These are phyloP conservation scores for Umbelopsis isabellina DNA, from an alignment of 192 early-diverging fungal species.

Conservation along the genomic window DNA sequence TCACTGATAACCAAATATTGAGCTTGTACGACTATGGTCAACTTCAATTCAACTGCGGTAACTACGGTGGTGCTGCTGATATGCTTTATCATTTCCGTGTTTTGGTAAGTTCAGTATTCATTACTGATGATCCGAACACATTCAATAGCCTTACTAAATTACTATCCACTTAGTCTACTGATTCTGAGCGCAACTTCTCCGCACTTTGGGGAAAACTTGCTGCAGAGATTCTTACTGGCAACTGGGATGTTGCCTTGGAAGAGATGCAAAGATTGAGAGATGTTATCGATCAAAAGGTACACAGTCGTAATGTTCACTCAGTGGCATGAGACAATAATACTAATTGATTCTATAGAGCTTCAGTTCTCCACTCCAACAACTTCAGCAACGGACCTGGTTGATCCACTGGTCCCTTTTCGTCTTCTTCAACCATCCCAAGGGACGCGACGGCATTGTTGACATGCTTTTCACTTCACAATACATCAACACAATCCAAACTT, in stretches of 20 bases:
- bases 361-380: constrained; percentile 78
- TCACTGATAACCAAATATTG: constrained; percentile 86
- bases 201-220: constrained; percentile 98
- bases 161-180: constrained; percentile 70
- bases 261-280: constrained; percentile 89
- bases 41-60: constrained; percentile 92
- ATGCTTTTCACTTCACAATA: constrained; percentile 90
- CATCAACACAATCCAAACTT: constrained; percentile 96
- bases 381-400: constrained; percentile 92
- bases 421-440: constrained; percentile 98
- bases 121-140: background rate
- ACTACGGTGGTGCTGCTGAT: constrained; percentile 89
- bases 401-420: constrained; percentile 98
- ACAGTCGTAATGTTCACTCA: background rate
- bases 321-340: background rate
- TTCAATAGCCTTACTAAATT: background rate
- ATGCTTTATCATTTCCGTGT: constrained; percentile 95
- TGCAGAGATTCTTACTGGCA: constrained; percentile 89
- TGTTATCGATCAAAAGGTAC: constrained; percentile 81
- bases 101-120: constrained; percentile 59
- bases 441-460: constrained; percentile 93
- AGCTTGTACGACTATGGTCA: constrained; percentile 87
- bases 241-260: constrained; percentile 93
- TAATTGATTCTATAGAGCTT: constrained; percentile 52
- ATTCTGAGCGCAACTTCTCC: constrained; percentile 78